A percentile compares a stretch with the other conserved stretches of the same genome.
These are phyloP conservation scores for Yarrowia yakushimensis DNA, from an alignment of 805 yeast genomes.

Conservation along the genomic window DNA sequence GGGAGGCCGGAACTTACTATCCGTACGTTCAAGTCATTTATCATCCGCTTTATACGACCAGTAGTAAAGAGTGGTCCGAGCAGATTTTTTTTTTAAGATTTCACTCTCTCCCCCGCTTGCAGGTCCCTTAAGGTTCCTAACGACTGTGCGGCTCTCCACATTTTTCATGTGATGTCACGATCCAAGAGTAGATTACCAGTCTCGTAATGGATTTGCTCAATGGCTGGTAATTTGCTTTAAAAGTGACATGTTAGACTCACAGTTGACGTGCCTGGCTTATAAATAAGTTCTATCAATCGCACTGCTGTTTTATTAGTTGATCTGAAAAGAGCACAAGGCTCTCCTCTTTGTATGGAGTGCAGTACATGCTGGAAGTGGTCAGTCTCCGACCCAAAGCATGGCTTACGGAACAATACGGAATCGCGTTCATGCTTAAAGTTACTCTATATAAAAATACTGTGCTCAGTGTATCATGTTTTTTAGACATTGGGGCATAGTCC, in stretches of 20 bases:
- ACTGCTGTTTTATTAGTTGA: too few relatives aligned
- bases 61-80: background rate
- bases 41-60: background rate
- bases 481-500: constrained; percentile 56
- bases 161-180: background rate
- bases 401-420: background rate
- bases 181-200: too few relatives aligned
- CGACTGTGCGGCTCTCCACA: background rate
- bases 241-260: background rate
- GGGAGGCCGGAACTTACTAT: too few relatives aligned
- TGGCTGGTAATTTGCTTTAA: background rate
- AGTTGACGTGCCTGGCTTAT: too few relatives aligned
- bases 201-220: too few relatives aligned
- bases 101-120: background rate
- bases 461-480: background rate
- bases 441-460: constrained; percentile 13
- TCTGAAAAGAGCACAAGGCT: too few relatives aligned
- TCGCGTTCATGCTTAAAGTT: background rate
- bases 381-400: too few relatives aligned
- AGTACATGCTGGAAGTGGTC: too few relatives aligned
- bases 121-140: background rate
- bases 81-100: background rate
- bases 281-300: too few relatives aligned
- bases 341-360: too few relatives aligned
- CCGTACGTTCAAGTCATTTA: too few relatives aligned